Evolutionary conservation across 2,329 filamentous ascomycete genomes (phyloP).

Genomic region (Phaeoacremonium minimum): DNA sequence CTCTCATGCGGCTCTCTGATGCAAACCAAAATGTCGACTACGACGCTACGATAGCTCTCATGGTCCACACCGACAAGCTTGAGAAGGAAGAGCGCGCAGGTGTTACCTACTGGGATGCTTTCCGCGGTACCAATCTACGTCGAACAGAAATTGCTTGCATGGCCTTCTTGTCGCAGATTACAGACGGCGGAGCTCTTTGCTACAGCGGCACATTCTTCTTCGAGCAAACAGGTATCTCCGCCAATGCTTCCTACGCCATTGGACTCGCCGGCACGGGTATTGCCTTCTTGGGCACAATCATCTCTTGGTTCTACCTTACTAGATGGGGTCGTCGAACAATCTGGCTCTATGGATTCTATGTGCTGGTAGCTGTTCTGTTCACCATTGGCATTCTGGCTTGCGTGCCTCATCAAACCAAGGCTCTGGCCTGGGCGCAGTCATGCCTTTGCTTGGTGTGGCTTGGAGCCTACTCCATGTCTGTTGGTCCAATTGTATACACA

Average conservation of each 20-base stretch:
- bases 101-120: conserved; percentile 38
- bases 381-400: conserved; percentile 36
- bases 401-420: conserved; percentile 24
- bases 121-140: conserved; percentile 40
- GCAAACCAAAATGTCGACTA: conserved; percentile 23
- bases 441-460: conserved; percentile 39
- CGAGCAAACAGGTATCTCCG: conserved; percentile 35
- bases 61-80: conserved; percentile 39
- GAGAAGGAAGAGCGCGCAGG: conserved; percentile 35
- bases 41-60: conserved; percentile 31
- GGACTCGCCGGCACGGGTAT: conserved; percentile 35
- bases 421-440: conserved; percentile 34
- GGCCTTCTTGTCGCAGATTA: conserved; percentile 35
- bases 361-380: conserved; percentile 33
- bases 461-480: conserved; percentile 34
- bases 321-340: conserved; percentile 35
- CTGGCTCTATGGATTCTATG: conserved; percentile 32
- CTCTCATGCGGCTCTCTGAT: conserved; percentile 19
- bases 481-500: conserved; percentile 40
- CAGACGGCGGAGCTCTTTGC: conserved; percentile 32
- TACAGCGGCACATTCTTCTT: conserved; percentile 42
- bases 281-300: conserved; percentile 34
- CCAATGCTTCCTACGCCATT: conserved; percentile 32
- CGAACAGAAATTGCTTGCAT: conserved; percentile 40
- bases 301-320: conserved; percentile 39